A percentile compares a stretch with the other conserved stretches of the same genome.
phyloP scores from a whole-genome alignment of 179 eudicot species.

The Silene noctiflora region DNA sequence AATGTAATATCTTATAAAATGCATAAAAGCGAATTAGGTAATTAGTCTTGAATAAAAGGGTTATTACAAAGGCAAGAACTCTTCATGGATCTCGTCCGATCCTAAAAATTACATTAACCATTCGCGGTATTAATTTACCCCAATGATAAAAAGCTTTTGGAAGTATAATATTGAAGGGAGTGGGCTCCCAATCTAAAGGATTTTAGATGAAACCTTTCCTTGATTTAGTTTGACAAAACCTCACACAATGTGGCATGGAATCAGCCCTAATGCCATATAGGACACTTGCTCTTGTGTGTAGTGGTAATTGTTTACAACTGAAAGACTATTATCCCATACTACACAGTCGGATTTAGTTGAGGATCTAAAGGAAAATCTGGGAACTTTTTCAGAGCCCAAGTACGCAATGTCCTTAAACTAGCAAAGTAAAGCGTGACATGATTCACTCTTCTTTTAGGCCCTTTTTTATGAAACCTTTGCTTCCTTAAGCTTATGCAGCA shows the following conservation, averaged over 20 bases:
- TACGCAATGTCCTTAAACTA: slow-evolving; percentile 38
- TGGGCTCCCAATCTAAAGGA: slow-evolving; percentile 53
- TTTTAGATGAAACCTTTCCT: slow-evolving; percentile 53
- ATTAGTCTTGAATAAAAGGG: no score
- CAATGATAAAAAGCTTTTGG: background rate
- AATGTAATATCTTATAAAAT: no score
- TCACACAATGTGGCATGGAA: slow-evolving; percentile 11
- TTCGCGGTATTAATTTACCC: background rate
- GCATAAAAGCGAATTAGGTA: no score
- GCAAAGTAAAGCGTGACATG: slow-evolving; percentile 39
- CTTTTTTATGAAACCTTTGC: slow-evolving; percentile 33
- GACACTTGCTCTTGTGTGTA: slow-evolving; percentile 11
- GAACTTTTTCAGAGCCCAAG: slow-evolving; percentile 29
- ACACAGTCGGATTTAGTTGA: slow-evolving; percentile 22
- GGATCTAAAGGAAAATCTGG: slow-evolving; percentile 35
- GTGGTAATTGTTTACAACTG: no score
- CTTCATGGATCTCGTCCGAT: background rate
- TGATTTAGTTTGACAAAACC: slow-evolving; percentile 43
- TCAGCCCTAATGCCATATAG: slow-evolving; percentile 39
- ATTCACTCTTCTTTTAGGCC: slow-evolving; percentile 31
- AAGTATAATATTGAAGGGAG: slow-evolving; percentile 5
- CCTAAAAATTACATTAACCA: background rate
- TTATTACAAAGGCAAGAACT: no score
- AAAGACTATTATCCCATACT: no score
- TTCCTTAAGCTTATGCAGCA: slow-evolving; percentile 23